phyloP scores from a whole-genome alignment of 2,329 filamentous ascomycete genomes.

The Arthrobotrys entomopaga region DNA sequence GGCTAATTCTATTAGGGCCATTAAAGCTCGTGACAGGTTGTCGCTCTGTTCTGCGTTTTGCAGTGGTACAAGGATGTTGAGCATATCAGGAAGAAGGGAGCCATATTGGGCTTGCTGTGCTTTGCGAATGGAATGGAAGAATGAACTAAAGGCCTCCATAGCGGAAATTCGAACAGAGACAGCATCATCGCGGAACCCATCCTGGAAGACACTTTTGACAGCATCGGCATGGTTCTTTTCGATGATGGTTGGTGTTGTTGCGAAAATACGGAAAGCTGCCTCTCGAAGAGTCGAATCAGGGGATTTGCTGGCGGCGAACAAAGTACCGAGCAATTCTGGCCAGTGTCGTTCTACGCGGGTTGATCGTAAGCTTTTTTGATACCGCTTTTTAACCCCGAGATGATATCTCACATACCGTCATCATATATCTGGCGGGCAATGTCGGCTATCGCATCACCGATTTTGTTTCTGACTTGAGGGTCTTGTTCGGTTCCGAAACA shows the following conservation, averaged over 20 bases:
- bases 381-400: background rate
- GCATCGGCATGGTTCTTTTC: slow-evolving; percentile 93
- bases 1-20: slow-evolving; percentile 91
- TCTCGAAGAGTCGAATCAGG: slow-evolving; percentile 84
- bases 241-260: slow-evolving; percentile 93
- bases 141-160: slow-evolving; percentile 95
- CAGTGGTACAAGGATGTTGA: slow-evolving; percentile 92
- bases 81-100: slow-evolving; percentile 83
- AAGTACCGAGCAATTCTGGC: slow-evolving; percentile 84
- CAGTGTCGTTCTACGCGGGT: slow-evolving; percentile 76
- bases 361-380: background rate
- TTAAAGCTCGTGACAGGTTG: slow-evolving; percentile 85
- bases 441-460: slow-evolving; percentile 97
- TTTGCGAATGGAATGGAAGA: slow-evolving; percentile 90
- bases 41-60: slow-evolving; percentile 92
- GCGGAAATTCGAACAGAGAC: slow-evolving; percentile 84
- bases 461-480: slow-evolving; percentile 85
- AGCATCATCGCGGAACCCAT: slow-evolving; percentile 89
- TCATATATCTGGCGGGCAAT: slow-evolving; percentile 94
- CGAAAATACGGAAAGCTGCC: slow-evolving; percentile 92
- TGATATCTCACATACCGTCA: slow-evolving; percentile 71
- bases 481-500: slow-evolving; percentile 70
- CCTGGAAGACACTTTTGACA: slow-evolving; percentile 87
- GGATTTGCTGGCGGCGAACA: slow-evolving; percentile 92
- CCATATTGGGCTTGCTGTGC: slow-evolving; percentile 91